Evolutionary conservation across 2,329 filamentous ascomycete species (phyloP).

Genomic region (Sclerotinia nivalis): DNA sequence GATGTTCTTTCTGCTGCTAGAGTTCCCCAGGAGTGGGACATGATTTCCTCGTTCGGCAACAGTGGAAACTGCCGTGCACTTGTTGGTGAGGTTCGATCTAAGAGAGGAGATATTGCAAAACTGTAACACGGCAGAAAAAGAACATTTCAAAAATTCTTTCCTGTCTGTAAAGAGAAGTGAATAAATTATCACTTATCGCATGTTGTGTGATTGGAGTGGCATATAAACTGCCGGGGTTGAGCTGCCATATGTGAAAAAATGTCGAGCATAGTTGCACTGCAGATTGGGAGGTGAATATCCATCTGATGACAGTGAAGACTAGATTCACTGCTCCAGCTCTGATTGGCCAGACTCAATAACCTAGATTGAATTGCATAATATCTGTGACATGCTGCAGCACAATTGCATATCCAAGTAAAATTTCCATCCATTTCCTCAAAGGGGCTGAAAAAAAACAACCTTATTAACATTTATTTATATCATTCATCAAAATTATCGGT

Average conservation of each 20-base stretch:
- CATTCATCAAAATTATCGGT: neutral
- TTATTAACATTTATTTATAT: neutral
- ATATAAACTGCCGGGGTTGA: neutral
- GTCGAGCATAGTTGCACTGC: conserved; percentile 19
- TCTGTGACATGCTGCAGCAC: neutral
- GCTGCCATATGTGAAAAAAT: neutral
- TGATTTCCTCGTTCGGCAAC: neutral
- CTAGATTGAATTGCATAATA: neutral
- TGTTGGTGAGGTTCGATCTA: neutral
- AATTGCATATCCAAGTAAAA: neutral
- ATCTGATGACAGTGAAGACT: conserved; percentile 1
- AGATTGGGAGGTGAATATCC: neutral
- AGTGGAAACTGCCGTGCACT: neutral
- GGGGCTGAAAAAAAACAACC: neutral
- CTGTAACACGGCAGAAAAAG: neutral
- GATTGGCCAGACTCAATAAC: neutral
- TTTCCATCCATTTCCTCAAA: neutral
- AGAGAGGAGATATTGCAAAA: neutral
- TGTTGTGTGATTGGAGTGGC: conserved; percentile 11
- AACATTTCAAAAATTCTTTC: neutral
- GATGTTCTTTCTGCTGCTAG: conserved; percentile 15
- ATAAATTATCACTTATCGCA: neutral
- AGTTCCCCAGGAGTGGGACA: conserved; percentile 8
- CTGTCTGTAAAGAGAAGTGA: neutral
- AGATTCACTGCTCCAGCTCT: neutral